These are phyloP conservation scores for Dendrothele bispora DNA, from an alignment of 768 basidiomycete genomes.

Conservation along the genomic window DNA sequence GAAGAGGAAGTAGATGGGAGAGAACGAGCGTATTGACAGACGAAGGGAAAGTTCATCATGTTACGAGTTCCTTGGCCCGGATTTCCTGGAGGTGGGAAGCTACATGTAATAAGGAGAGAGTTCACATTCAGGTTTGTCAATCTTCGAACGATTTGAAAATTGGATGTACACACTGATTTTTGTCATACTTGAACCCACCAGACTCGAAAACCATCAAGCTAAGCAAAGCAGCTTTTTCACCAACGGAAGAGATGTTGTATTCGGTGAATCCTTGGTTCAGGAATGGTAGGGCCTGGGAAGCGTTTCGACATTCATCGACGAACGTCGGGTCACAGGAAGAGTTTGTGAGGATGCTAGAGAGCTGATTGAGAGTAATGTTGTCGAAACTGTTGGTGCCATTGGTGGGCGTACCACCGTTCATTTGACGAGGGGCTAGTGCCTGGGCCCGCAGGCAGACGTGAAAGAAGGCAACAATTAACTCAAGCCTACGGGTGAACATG, in stretches of 20 bases:
- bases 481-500: too few species aligned
- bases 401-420: too few species aligned
- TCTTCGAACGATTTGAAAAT: neutral
- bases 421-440: too few species aligned
- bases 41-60: conserved; percentile 7
- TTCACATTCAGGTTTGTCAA: neutral
- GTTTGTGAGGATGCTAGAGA: too few species aligned
- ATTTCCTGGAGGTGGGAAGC: conserved; percentile 4
- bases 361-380: too few species aligned
- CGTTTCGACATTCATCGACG: conserved; percentile 4
- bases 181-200: conserved; percentile 6
- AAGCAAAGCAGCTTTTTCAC: conserved; percentile 7
- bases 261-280: conserved; percentile 6
- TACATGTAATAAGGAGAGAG: neutral
- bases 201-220: conserved; percentile 10
- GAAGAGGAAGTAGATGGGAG: conserved; percentile 1
- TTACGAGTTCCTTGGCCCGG: conserved; percentile 8
- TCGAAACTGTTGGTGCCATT: too few species aligned
- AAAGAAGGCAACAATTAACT: too few species aligned
- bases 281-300: conserved; percentile 6
- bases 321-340: neutral
- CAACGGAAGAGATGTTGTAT: conserved; percentile 4
- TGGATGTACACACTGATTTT: conserved; percentile 2
- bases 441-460: too few species aligned
- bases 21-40: conserved; percentile 5